Evolutionary conservation across 2,329 filamentous ascomycete genomes (phyloP).

Genomic region (Pyrenochaeta sp.): DNA sequence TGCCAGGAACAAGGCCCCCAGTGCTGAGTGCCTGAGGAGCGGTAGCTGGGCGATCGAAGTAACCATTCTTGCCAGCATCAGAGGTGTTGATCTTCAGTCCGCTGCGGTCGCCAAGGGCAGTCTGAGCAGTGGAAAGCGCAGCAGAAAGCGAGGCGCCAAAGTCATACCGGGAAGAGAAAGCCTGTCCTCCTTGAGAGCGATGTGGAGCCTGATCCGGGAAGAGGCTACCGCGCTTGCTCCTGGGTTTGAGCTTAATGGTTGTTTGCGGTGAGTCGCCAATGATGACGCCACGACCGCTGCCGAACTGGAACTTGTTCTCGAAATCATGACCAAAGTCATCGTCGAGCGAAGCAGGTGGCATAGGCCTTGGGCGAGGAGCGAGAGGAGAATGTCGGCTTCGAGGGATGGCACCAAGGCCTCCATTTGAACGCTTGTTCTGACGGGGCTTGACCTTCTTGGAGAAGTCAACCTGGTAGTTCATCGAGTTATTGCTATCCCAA

Average conservation of each 20-base stretch:
- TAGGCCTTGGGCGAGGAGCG: conserved; percentile 57
- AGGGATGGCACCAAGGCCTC: conserved; percentile 61
- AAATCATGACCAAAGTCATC: conserved; percentile 73
- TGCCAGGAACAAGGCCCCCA: conserved; percentile 47
- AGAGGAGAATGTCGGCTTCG: conserved; percentile 58
- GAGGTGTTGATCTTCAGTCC: conserved; percentile 46
- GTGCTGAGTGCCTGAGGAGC: conserved; percentile 41
- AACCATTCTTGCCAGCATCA: conserved; percentile 28
- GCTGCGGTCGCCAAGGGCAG: conserved; percentile 65
- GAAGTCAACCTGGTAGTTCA: conserved; percentile 96
- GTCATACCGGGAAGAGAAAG: conserved; percentile 93
- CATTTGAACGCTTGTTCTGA: conserved; percentile 52
- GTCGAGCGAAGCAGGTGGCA: conserved; percentile 63
- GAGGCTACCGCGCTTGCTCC: conserved; percentile 67
- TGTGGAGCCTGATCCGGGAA: conserved; percentile 64
- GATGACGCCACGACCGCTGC: conserved; percentile 45
- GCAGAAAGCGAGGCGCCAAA: conserved; percentile 91
- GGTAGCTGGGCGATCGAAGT: conserved; percentile 51
- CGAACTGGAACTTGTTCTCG: conserved; percentile 56
- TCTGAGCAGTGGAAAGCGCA: conserved; percentile 78
- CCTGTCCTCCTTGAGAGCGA: conserved; percentile 66
- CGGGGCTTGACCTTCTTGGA: conserved; percentile 73
- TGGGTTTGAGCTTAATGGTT: conserved; percentile 73
- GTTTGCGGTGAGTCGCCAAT: conserved; percentile 67
- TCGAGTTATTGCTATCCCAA: conserved; percentile 91